Evolutionary conservation across 768 basidiomycete species (phyloP), one percentile per base, ranked within the genome.

Genomic region (Tulasnella sp.): DNA sequence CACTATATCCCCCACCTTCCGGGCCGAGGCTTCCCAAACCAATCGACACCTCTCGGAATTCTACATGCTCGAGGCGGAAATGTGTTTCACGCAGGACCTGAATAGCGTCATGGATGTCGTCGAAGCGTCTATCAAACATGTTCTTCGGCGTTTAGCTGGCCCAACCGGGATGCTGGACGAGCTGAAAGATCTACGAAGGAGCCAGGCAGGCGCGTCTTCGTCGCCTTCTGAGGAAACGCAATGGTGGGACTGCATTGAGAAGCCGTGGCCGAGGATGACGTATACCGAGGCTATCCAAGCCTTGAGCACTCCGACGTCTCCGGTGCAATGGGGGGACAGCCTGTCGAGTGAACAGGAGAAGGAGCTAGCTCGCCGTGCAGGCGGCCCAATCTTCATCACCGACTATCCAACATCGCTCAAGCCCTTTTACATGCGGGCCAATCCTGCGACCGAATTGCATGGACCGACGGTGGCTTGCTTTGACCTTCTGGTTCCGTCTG

Each of bases 41-140:
- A 88, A 89, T 39, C 87, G 97, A n/a, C 97, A 99, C 81, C 88
- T 99, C 15, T 90, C 94, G 71, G 97, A 99, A 82, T 99, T 99
- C 83, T 98, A 94, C 93, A 99, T 99, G 97, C 89, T 98, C 74
- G 97, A 99, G 84, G 96, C 93, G 0, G 97, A 99, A 81, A 91
- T 94, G 88, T 90, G 90, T 0, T 92, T 90, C 81, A 78, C 81
- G 2, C 84, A 85, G 29, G 81, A 82, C 9, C 81, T 91, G 4
- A 84, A 84, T 2, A 85, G 86, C 54, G 82, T 92, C 22, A 88
- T 90, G 82, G 80, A 82, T 64, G 83, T 91, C 31, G 86, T 88
- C 2, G 91, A 93, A 81, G 85, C 83, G 25, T 85, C 83, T 73
- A 85, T 87, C 78, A 89, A 85, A 84, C 79, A 81, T 34, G 83